Percentiles rank a stretch among this genome's conserved stretches.
phyloP scores from a whole-genome alignment of 306 rosid species.

The barrel medic (Medicago truncatula) region MtrunA17r5.0-ANR NC_053046.1:24562001-24562500 shows the following conservation, averaged over 20 bases:
- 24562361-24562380: neutral
- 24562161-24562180: constrained; percentile 5
- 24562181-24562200: constrained; percentile 7
- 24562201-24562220: constrained; percentile 4
- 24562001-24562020: constrained; percentile 71
- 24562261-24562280: neutral
- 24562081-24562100: constrained; percentile 98
- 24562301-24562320: neutral
- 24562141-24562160: constrained; percentile 24
- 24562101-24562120: constrained; percentile 2
- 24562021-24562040: constrained; percentile 67
- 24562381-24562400: neutral
- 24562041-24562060: constrained; percentile 76
- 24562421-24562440: too few relatives aligned
- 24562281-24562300: neutral
- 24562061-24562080: constrained; percentile 82
- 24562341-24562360: constrained; percentile 7
- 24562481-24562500: too few relatives aligned
- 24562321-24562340: constrained; percentile 19
- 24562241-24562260: constrained; percentile 6
- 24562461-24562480: too few relatives aligned
- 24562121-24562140: constrained; percentile 7
- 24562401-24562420: neutral
- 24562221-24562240: neutral
- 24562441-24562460: too few relatives aligned